Evolutionary conservation across 768 basidiomycete genomes (phyloP).

Genomic region (Lyophyllum semitale): DNA sequence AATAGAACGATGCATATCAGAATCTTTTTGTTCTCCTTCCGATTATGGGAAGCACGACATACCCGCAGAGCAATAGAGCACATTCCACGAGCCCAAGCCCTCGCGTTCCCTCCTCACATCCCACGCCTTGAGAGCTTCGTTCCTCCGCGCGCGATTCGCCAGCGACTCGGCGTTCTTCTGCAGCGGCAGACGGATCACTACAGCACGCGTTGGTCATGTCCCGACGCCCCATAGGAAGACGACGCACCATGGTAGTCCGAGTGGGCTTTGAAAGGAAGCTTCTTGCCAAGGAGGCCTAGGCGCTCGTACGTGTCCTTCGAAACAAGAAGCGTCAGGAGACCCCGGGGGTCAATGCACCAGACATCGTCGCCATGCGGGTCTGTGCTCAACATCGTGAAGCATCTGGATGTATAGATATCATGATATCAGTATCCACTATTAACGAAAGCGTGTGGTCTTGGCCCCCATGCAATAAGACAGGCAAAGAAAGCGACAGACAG

Average conservation of each 20-base stretch:
- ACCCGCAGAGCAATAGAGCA: constrained; percentile 40
- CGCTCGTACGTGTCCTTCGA: constrained; percentile 59
- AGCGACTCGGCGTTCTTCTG: constrained; percentile 38
- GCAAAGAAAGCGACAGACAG: neutral
- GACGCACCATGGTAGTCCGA: constrained; percentile 50
- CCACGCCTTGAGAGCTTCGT: constrained; percentile 47
- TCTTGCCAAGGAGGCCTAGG: constrained; percentile 60
- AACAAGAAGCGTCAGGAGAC: constrained; percentile 57
- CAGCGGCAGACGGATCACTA: constrained; percentile 53
- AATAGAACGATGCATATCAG: neutral
- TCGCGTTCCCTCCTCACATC: constrained; percentile 41
- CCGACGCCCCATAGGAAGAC: neutral
- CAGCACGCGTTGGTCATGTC: constrained; percentile 6
- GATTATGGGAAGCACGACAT: neutral
- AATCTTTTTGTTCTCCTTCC: neutral
- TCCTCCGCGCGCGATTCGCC: constrained; percentile 36
- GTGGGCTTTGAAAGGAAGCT: constrained; percentile 53
- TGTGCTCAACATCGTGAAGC: constrained; percentile 35
- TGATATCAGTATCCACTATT: neutral
- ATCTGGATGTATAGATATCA: constrained; percentile 8
- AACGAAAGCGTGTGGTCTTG: neutral
- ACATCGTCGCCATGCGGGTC: constrained; percentile 46
- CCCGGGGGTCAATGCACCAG: constrained; percentile 72
- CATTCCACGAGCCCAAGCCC: constrained; percentile 44
- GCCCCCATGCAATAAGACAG: too few relatives aligned